Evolutionary conservation across 2,329 filamentous ascomycete species (phyloP).

Genomic region (Colletotrichum camelliae): DNA sequence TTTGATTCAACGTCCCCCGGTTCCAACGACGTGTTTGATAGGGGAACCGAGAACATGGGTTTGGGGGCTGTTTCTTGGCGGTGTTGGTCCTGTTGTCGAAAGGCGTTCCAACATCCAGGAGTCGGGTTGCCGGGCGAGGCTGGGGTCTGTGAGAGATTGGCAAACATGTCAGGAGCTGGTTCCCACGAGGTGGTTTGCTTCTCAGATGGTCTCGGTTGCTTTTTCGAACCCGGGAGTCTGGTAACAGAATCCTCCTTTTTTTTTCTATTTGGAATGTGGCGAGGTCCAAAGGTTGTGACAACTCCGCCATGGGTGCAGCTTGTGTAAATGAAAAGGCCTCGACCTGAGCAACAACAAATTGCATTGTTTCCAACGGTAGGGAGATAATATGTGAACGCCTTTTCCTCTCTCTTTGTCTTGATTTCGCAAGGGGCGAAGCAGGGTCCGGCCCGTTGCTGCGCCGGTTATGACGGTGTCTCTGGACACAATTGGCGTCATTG

Average conservation of each 20-base stretch:
- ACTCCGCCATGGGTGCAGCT: not conserved
- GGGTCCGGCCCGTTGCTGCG: not conserved
- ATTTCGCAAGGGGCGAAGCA: not conserved
- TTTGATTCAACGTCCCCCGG: not conserved
- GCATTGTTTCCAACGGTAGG: not conserved
- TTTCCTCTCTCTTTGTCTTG: not conserved
- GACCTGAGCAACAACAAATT: not conserved
- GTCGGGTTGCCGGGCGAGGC: not conserved
- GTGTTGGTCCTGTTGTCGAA: not conserved
- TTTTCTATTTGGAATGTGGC: not conserved
- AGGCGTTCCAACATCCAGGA: not conserved
- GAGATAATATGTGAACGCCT: not conserved
- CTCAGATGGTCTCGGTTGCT: not conserved
- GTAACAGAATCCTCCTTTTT: not conserved
- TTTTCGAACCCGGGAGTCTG: not conserved
- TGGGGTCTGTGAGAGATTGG: not conserved
- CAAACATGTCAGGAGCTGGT: not conserved
- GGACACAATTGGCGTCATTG: not conserved
- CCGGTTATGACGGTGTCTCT: not conserved
- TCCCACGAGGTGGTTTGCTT: not conserved
- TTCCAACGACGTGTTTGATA: not conserved
- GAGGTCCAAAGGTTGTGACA: not conserved
- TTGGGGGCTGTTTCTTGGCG: not conserved
- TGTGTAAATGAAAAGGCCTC: not conserved
- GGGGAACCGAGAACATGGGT: not conserved